Base-by-base conservation (phyloP, 495 filamentous ascomycete species). In the Aspergillus wentii region DNA sequence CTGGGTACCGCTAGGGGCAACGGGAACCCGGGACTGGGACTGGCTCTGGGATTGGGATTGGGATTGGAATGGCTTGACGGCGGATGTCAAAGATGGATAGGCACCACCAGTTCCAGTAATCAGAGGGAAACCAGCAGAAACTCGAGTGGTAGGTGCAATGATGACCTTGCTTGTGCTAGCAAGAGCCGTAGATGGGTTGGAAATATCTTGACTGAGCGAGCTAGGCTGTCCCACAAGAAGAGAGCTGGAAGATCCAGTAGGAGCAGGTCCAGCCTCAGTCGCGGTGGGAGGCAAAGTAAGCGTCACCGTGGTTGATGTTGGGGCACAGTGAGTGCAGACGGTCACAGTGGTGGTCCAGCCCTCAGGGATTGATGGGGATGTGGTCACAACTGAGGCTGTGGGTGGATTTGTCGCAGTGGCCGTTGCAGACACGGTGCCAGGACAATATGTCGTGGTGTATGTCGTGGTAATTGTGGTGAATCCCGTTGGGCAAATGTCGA, bases 391-490 rank as follows among this genome's bases (percentile, higher is more conserved):
- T 4, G 51, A 40, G 16, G 46, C 39, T 33, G 48, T 38, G 23
- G 43, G 40, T 28, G 46, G 43, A 15, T 43, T 39, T n/a, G 52
- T 55, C 11, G 41, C 52, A 17, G 51, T 61, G 14, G 59, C 43
- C 7, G 53, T 52, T 11, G 59, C 52, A 2, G 56, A 38, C 15
- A 33, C 32, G 7, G 54, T 52, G 23, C 51, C 57, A 10, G 64
- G 63, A 46, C 64, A 70, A 25, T 60, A 54, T 16, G 54, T 60
- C 10, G 58, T 62, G 18, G 64, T 70, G 33, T 54, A 43, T 0
- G 61, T 68, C 2, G 59, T 68, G 5, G 61, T 64, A 36, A 66
- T 60, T 11, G 64, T 68, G 31, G 64, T 68, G 43, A 70, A 66
- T 4, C 66, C 66, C 31, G 64, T 68, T 7, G 66, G 59, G 39